These are phyloP conservation scores for Kwoniella mangroviensis DNA, from an alignment of 768 basidiomycete species.

Conservation along the genomic window DNA sequence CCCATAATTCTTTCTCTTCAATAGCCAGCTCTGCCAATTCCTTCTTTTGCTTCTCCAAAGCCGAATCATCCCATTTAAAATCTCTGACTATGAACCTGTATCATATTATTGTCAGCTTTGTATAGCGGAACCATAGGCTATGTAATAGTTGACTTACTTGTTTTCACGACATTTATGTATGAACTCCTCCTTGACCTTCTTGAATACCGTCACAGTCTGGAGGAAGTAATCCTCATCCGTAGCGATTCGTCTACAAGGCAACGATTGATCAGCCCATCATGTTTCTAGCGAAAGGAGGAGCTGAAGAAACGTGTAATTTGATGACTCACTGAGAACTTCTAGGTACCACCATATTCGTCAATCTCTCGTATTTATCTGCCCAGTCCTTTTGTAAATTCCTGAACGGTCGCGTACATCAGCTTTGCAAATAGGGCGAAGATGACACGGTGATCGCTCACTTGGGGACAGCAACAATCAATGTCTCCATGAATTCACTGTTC, in stretches of 20 bases:
- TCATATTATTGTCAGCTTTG: not conserved
- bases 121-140: not conserved
- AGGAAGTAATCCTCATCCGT: constrained; percentile 88
- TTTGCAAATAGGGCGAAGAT: too few species aligned
- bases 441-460: constrained; percentile 76
- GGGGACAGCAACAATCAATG: constrained; percentile 88
- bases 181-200: constrained; percentile 88
- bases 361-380: constrained; percentile 83
- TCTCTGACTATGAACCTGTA: constrained; percentile 90
- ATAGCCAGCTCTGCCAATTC: constrained; percentile 74
- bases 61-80: constrained; percentile 84
- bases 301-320: not conserved
- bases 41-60: constrained; percentile 75
- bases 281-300: not conserved
- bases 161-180: constrained; percentile 91
- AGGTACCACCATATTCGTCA: constrained; percentile 89
- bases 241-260: constrained; percentile 66
- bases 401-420: constrained; percentile 24
- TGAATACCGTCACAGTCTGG: constrained; percentile 85
- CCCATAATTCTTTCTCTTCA: constrained; percentile 97
- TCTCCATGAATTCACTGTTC: constrained; percentile 93
- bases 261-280: too few species aligned
- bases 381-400: constrained; percentile 85
- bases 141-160: constrained; percentile 66
- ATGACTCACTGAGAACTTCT: constrained; percentile 77